Evolutionary conservation across 208 protist species (phyloP), one percentile per base, ranked within the genome.

Genomic region (Endotrypanum monterogeii): DNA sequence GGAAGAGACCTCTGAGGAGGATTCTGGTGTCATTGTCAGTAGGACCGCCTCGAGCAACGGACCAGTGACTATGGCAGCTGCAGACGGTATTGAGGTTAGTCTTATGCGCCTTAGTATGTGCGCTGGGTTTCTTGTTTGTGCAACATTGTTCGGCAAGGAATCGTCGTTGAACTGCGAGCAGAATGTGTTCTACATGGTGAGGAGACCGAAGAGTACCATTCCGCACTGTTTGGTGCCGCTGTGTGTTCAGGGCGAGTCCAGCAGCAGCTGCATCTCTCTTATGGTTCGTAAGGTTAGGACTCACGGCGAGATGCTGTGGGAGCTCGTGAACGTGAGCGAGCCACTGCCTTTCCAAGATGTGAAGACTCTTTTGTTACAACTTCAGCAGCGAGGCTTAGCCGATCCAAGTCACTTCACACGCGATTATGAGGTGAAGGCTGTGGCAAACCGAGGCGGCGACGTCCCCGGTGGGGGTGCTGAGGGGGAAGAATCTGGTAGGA

Each of bases 271-370:
- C 68, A 66, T 91, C 44, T 71, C 85, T 23, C 46, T 95, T 18
- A 95, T 95, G 91, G 70, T 95, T 46, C 86, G 89, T 6, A 86
- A 84, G 58, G 58, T 89, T 8, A 85, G 82, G 30, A 72, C 71
- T 48, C 80, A 85, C 63, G 83, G 74, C 1, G 84, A 92, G 54
- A 62, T 66, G 11, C 65, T 71, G 41, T 96, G 91, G 91, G 89
- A 96, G 73, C 66, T 96, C 51, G 84, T 92, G n/a, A 86, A 84
- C 73, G 77, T 96, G 41, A 84, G 67, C 35, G 91, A 96, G 63
- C 77, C 71, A 0, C 57, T 92, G 14, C 25, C 44, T 0, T 58
- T 80, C 25, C 74, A 81, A 39, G 89, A 94, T 78, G 83, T 96
- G 35, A 89, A 85, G 58, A 78, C 80, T 56, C 71, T 96, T 28